Evolutionary conservation across 306 rosid genomes (phyloP).

Genomic region (Lathyrus oleraceus): DNA sequence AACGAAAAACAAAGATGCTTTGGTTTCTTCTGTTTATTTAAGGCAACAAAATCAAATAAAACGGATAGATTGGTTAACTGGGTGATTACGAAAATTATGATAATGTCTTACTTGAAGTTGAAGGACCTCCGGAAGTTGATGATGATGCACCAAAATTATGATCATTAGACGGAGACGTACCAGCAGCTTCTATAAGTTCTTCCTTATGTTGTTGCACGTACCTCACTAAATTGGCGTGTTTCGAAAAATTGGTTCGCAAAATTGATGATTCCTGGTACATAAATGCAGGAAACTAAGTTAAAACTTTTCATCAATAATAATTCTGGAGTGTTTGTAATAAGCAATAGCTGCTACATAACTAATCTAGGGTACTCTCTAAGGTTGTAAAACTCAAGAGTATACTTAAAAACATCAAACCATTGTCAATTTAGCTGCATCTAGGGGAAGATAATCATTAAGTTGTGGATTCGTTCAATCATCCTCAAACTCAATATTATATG

Average conservation of each 20-base stretch:
- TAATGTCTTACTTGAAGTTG: constrained; percentile 66
- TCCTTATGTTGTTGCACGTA: constrained; percentile 64
- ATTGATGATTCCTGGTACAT: constrained; percentile 76
- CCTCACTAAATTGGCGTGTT: constrained; percentile 70
- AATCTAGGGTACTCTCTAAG: no score
- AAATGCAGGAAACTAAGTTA: constrained; percentile 34
- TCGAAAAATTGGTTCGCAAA: constrained; percentile 63
- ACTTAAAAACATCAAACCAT: neutral
- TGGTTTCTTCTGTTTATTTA: neutral
- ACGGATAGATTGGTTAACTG: neutral
- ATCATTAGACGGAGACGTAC: constrained; percentile 50
- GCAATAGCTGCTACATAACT: neutral
- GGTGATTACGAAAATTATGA: neutral
- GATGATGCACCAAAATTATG: constrained; percentile 56
- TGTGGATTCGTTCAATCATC: neutral
- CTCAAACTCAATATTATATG: neutral
- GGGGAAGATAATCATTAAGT: neutral
- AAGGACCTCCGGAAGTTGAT: constrained; percentile 59
- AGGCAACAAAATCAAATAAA: constrained; percentile 20
- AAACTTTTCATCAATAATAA: constrained; percentile 8
- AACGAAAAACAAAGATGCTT: neutral
- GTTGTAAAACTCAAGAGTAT: no score
- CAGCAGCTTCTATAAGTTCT: constrained; percentile 52
- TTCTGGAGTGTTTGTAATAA: neutral
- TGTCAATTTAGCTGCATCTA: neutral